phyloP scores from a whole-genome alignment of 176 grass and related monocot genomes.

The Hordeum marinum region DNA sequence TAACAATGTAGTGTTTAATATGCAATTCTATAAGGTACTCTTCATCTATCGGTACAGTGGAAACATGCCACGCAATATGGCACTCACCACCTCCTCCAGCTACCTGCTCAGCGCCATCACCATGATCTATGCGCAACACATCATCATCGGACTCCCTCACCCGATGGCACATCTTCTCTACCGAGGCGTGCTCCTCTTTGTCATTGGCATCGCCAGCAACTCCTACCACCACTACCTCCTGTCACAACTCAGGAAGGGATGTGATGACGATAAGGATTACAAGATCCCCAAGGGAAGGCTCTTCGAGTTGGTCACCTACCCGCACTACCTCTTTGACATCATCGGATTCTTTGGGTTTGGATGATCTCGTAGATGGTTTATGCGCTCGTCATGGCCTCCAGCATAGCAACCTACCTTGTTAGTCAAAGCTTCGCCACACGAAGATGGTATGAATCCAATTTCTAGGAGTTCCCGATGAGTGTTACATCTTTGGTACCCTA shows the following conservation, averaged over 20 bases:
- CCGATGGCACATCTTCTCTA: constrained; percentile 44
- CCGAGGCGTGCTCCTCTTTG: constrained; percentile 27
- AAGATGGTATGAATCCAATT: constrained; percentile 73
- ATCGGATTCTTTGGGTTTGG: constrained; percentile 45
- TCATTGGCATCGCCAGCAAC: constrained; percentile 52
- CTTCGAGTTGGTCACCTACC: constrained; percentile 54
- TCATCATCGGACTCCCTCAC: constrained; percentile 29
- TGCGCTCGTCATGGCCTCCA: constrained; percentile 34
- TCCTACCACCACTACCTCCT: constrained; percentile 78
- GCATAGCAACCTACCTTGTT: constrained; percentile 47
- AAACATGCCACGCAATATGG: constrained; percentile 30
- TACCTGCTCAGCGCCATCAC: constrained; percentile 39
- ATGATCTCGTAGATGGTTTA: constrained; percentile 59
- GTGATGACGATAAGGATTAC: constrained; percentile 31
- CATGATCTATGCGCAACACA: constrained; percentile 58
- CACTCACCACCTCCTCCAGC: constrained; percentile 33
- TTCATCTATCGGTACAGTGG: constrained; percentile 64
- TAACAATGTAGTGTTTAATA: neutral
- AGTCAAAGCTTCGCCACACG: constrained; percentile 67
- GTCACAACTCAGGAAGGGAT: constrained; percentile 27
- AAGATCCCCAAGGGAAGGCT: constrained; percentile 67
- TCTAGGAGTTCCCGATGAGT: constrained; percentile 37
- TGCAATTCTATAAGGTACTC: constrained; percentile 27
- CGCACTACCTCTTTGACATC: constrained; percentile 90
- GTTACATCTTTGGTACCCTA: constrained; percentile 69